Conservation (phyloP, 2,329 filamentous ascomycete species). For the Sporothrix variecibatus region DNA sequence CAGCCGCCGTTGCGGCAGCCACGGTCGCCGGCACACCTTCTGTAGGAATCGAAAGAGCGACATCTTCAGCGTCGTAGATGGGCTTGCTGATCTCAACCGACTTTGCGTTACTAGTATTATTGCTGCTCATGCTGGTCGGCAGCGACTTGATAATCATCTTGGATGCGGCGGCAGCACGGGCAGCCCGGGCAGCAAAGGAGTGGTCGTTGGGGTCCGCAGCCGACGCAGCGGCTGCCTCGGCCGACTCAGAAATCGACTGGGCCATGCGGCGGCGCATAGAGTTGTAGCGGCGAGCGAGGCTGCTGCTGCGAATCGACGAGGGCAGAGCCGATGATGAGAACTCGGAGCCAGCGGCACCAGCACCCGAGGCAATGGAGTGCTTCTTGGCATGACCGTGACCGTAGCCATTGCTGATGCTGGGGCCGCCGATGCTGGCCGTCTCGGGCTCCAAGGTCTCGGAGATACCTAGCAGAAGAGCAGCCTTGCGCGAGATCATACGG, state of each 20-base stretch:
- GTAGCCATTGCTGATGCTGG: not conserved
- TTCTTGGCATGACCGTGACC: not conserved
- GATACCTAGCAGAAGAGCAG: slow-evolving; percentile 31
- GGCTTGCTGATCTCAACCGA: slow-evolving; percentile 5
- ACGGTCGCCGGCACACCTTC: slow-evolving; percentile 13
- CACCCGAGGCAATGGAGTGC: not conserved
- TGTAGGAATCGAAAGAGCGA: not conserved
- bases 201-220: slow-evolving; percentile 7
- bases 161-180: not conserved
- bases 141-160: slow-evolving; percentile 9
- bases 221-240: not conserved
- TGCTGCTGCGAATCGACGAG: not conserved
- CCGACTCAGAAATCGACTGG: not conserved
- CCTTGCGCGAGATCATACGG: slow-evolving; percentile 34
- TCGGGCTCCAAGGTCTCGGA: slow-evolving; percentile 21
- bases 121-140: not conserved
- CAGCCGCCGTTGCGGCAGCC: not conserved
- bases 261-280: slow-evolving; percentile 22
- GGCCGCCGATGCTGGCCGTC: not conserved
- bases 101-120: not conserved
- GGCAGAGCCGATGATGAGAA: not conserved
- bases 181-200: not conserved
- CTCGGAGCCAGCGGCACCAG: not conserved
- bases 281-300: slow-evolving; percentile 26
- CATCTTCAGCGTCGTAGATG: not conserved